phyloP scores from a whole-genome alignment of 116 monocot genomes.

The Trichopus zeylanicus region DNA sequence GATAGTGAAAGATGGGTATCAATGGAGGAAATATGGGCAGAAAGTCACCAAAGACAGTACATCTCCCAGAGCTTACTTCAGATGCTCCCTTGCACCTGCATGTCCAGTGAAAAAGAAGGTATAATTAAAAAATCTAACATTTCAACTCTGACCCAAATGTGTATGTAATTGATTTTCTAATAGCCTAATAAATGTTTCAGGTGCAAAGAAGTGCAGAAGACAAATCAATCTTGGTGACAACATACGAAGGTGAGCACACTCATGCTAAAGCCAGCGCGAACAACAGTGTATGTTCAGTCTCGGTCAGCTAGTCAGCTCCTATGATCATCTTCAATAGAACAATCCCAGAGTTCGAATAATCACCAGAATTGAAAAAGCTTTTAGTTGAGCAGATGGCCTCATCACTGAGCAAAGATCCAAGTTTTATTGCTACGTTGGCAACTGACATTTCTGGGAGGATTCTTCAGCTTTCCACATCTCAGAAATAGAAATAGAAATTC shows the following conservation, averaged over 20 bases:
- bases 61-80: conserved; percentile 73
- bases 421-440: conserved; percentile 37
- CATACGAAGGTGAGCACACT: conserved; percentile 52
- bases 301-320: too few species aligned
- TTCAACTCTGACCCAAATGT: too few species aligned
- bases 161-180: neutral
- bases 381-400: conserved; percentile 44
- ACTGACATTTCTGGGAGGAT: conserved; percentile 35
- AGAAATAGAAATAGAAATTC: neutral
- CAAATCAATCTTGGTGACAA: conserved; percentile 28
- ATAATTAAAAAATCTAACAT: too few species aligned
- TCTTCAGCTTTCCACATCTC: conserved; percentile 3
- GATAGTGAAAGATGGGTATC: conserved; percentile 78
- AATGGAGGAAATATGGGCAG: conserved; percentile 93
- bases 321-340: neutral
- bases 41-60: conserved; percentile 90
- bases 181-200: conserved; percentile 6
- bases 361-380: conserved; percentile 18
- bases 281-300: too few species aligned
- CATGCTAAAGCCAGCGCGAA: conserved; percentile 8
- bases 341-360: conserved; percentile 1
- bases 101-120: conserved; percentile 94
- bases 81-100: conserved; percentile 72
- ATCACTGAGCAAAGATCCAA: conserved; percentile 31
- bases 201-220: conserved; percentile 52